Evolutionary conservation across 1,284 basidiomycete species (phyloP).

Genomic region (Cystobasidiaceae sp.): DNA sequence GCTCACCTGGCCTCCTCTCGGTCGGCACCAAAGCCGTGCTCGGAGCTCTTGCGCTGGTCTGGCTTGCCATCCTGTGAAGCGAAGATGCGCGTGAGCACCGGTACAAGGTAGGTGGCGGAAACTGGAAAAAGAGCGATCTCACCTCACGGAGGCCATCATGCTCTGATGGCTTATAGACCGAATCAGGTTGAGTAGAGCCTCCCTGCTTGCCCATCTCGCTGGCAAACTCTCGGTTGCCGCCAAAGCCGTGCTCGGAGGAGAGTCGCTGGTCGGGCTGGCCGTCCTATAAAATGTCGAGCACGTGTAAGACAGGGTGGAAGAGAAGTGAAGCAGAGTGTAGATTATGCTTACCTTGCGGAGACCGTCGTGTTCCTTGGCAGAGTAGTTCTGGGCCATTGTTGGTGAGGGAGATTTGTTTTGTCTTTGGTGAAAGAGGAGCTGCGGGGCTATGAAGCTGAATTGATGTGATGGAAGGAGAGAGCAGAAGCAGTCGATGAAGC

Average conservation of each 20-base stretch:
- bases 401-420: background rate
- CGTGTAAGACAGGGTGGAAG: background rate
- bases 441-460: background rate
- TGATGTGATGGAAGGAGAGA: too few species aligned
- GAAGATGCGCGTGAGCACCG: too few species aligned
- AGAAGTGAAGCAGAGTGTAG: background rate
- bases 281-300: constrained; percentile 5
- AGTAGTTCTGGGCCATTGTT: constrained; percentile 26
- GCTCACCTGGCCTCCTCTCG: constrained; percentile 35
- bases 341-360: constrained; percentile 23
- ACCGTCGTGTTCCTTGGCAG: constrained; percentile 29
- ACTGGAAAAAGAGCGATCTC: too few species aligned
- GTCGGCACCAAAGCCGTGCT: constrained; percentile 37
- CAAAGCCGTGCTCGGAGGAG: constrained; percentile 48
- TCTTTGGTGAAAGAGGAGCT: background rate
- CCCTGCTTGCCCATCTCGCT: constrained; percentile 34
- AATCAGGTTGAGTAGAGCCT: constrained; percentile 34
- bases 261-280: constrained; percentile 47
- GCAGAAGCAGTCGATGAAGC: constrained; percentile 21
- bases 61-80: constrained; percentile 3
- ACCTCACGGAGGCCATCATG: too few species aligned
- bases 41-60: constrained; percentile 30
- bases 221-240: constrained; percentile 34
- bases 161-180: too few species aligned
- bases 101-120: too few species aligned